phyloP scores from a whole-genome alignment of 2,329 filamentous ascomycete genomes.

The Zymoseptoria pseudotritici region DNA sequence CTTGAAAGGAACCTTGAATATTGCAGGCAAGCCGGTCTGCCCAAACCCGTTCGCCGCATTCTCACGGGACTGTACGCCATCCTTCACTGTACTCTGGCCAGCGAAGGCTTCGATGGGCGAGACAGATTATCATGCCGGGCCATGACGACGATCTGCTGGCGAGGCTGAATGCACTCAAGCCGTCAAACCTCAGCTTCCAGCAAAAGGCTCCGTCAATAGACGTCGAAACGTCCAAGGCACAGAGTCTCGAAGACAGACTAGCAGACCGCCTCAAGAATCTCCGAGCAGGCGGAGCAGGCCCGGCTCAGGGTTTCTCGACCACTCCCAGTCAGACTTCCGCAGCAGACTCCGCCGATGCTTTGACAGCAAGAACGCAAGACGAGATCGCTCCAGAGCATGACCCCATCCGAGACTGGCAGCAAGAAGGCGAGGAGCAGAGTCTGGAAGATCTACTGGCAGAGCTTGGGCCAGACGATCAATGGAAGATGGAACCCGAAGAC shows the following conservation, averaged over 20 bases:
- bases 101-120: background rate
- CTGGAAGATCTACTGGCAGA: conserved; percentile 42
- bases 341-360: conserved; percentile 4
- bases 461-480: conserved; percentile 33
- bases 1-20: too few relatives aligned
- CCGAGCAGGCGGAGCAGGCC: conserved; percentile 10
- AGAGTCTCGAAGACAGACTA: conserved; percentile 25
- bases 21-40: too few relatives aligned
- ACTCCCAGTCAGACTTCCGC: background rate
- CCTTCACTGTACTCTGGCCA: background rate
- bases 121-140: conserved; percentile 14
- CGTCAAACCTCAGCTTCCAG: conserved; percentile 33
- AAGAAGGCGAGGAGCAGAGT: conserved; percentile 38
- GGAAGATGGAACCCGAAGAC: conserved; percentile 35
- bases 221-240: conserved; percentile 16
- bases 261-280: conserved; percentile 27
- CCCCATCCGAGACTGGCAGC: conserved; percentile 24
- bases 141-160: conserved; percentile 39
- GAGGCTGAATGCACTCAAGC: conserved; percentile 43
- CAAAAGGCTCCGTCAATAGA: conserved; percentile 12
- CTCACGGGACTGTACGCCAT: too few relatives aligned
- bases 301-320: background rate
- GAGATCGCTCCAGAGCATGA: conserved; percentile 16
- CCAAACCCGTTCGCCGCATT: too few relatives aligned
- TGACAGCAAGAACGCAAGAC: conserved; percentile 15